phyloP scores from a whole-genome alignment of 192 early-diverging fungal genomes.

The Backusella psychrophila region DNA sequence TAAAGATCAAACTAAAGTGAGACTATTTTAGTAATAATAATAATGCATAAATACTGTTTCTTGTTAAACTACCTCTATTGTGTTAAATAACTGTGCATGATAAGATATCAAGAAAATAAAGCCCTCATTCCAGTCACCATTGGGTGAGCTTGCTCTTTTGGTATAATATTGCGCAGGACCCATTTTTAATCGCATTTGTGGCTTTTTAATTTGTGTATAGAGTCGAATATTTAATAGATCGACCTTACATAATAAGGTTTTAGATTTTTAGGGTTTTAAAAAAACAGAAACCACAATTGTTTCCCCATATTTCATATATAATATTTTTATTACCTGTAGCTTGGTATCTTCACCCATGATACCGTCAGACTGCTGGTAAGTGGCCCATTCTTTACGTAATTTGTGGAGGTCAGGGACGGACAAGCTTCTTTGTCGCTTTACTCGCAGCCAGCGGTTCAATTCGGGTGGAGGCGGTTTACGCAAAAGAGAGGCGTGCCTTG shows the following conservation, averaged over 20 bases:
- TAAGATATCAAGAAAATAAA: conserved; percentile 68
- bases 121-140: conserved; percentile 73
- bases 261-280: not conserved
- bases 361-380: conserved; percentile 5
- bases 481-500: not conserved
- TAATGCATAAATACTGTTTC: not conserved
- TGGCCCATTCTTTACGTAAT: conserved; percentile 17
- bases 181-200: conserved; percentile 23
- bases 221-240: conserved; percentile 28
- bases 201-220: conserved; percentile 8
- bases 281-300: not conserved
- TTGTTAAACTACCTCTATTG: conserved; percentile 41
- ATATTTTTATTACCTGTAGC: conserved; percentile 14
- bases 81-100: conserved; percentile 76
- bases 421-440: conserved; percentile 3
- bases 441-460: not conserved
- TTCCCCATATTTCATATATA: not conserved
- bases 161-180: conserved; percentile 32
- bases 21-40: not conserved
- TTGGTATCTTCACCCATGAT: not conserved
- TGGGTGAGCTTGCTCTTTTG: conserved; percentile 40
- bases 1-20: conserved; percentile 31
- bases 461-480: not conserved
- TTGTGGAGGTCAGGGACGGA: conserved; percentile 24
- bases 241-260: conserved; percentile 16